Evolutionary conservation across 306 rosid species (phyloP), one percentile per base, ranked within the genome.

Genomic region (Quercus gilva): DNA sequence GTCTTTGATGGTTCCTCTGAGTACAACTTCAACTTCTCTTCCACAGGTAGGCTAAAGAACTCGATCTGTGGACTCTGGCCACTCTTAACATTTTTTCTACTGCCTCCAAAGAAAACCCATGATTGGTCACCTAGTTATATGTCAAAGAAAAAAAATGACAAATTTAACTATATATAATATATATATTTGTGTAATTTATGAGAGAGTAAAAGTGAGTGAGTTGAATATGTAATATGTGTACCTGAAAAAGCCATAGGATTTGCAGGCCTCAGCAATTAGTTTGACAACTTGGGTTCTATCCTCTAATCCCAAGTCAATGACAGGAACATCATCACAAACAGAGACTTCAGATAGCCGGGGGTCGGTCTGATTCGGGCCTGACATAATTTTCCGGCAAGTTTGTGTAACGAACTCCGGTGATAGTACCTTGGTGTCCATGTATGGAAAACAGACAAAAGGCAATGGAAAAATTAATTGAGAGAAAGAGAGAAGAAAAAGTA

Each of bases 321-420:
- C 56, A 1, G 98, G 98, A 69, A 95, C 90, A 69, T 88, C 86
- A 5, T 90, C 84, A 17, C 91, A 93, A 9, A 28, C 60, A 0
- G 87, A 87, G 9, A 91, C 90, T 55, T 91, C 86, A 0, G 85
- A 83, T 10, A 93, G 86, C 19, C 90, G n/a, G 77, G 18, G 97
- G 97, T 56, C 99, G 81, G 0, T 95, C 98, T 14, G 97, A 87
- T 81, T 91, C 98, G 1, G 98, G 96, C 41, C 99, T 71, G 75
- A 90, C 41, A 52, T 95, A 95, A 55, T 91, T 83, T 7, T 80
- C 87, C 25, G 99, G 99, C 79, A 95, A 26, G 28, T 31, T 89
- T 19, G 84, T 11, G 87, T 79, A 68, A 2, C 2, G 80, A 84
- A 80, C 25, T 53, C 97, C 92, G 0, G 97, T 77, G 96, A 91